Evolutionary conservation across 164 flowering plant species (phyloP), one percentile per base, ranked within the genome.

Genomic region (Stephania cephalantha): DNA sequence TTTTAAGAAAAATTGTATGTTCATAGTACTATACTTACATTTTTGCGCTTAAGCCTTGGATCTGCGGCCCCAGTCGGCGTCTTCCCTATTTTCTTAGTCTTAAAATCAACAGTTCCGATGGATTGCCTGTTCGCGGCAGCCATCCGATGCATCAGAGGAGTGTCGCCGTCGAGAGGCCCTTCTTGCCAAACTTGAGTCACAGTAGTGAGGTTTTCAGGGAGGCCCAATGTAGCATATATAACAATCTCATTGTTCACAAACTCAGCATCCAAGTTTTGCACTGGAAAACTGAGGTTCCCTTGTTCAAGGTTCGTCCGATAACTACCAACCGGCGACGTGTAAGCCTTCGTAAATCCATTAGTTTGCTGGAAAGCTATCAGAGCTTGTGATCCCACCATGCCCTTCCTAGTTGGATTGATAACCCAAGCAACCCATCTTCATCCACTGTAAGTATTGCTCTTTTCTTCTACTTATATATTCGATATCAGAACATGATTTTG

Each of bases 331-430:
- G 82, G 74, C 0, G 89, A 74, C 0, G 91, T 91, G 74, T 85
- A 83, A 6, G 85, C 89, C 1, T 10, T 25, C 18, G 74, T 2
- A 8, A 9, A 5, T 2, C 85, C 85, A 11, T 66, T 50, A 0
- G 83, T 35, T 45, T 78, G 74, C 9, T 35, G 71, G 69, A 25
- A 83, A n/a, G 89, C 94, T 17, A 90, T 86, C 0, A 89, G 77
- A n/a, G 86, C 77, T 78, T 91, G 88, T 0, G 90, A 61, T 3
- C 89, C 90, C 0, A 67, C 1, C 95, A 91, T 91, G 0, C 71
- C 71, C 0, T 0, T 29, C 0, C 75, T 74, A 0, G 9, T 48
- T 7, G 80, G 83, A 70, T 87, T 87, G 46, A 84, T 61, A 0
- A 83, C 86, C 87, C 87, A 87, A 8, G 85, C 85, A 10, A 84